Conservation (phyloP, 257 asterid species). For the Nicotiana attenuata region DNA sequence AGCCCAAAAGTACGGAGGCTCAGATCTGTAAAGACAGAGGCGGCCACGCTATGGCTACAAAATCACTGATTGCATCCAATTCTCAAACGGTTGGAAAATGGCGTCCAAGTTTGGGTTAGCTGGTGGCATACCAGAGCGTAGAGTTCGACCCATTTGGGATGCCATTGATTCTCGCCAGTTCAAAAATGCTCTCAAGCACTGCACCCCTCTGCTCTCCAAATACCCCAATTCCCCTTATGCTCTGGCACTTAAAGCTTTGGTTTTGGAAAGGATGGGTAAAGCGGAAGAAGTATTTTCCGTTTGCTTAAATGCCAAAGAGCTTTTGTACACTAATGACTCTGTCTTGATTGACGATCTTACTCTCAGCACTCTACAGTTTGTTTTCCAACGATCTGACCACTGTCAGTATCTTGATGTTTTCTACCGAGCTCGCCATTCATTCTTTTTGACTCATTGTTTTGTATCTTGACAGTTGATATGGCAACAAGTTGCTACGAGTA, state of each 20-base stretch:
- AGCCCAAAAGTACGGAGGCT: too few relatives aligned
- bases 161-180: too few relatives aligned
- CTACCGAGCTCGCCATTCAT: neutral
- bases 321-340: conserved; percentile 47
- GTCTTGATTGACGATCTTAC: conserved; percentile 98
- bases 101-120: too few relatives aligned
- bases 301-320: too few relatives aligned
- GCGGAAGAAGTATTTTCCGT: too few relatives aligned
- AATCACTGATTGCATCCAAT: too few relatives aligned
- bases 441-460: neutral
- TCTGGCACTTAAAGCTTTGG: too few relatives aligned
- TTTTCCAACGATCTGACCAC: conserved; percentile 85
- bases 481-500: conserved; percentile 91
- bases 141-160: conserved; percentile 93
- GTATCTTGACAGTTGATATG: conserved; percentile 65
- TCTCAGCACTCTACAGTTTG: conserved; percentile 90
- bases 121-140: too few relatives aligned
- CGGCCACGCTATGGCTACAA: too few relatives aligned
- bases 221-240: conserved; percentile 68
- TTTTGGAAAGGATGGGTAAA: too few relatives aligned
- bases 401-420: conserved; percentile 37
- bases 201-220: conserved; percentile 64
- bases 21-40: too few relatives aligned
- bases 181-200: conserved; percentile 84
- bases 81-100: too few relatives aligned